phyloP scores from a whole-genome alignment of 768 basidiomycete genomes.

The Mycena haematopus region DNA sequence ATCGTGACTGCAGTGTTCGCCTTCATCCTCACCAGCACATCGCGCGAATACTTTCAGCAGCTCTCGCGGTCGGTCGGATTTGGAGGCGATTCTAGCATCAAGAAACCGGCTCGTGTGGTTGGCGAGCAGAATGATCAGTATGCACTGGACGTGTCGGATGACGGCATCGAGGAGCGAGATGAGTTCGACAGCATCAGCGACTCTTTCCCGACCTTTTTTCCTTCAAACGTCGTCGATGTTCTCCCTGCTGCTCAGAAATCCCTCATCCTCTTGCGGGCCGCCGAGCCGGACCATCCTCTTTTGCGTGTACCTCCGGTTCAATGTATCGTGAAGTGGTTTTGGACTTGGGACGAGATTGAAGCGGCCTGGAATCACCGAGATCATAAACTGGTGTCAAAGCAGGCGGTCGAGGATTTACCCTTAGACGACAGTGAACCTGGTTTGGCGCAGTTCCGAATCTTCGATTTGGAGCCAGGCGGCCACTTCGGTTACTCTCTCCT shows the following conservation, averaged over 20 bases:
- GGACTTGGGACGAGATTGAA: conserved; percentile 61
- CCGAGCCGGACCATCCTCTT: conserved; percentile 68
- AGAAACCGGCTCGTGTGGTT: conserved; percentile 34
- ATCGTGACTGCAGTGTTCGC: conserved; percentile 63
- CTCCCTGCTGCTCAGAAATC: conserved; percentile 75
- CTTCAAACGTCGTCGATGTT: conserved; percentile 52
- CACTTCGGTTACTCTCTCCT: conserved; percentile 37
- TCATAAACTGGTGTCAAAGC: neutral
- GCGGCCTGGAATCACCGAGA: conserved; percentile 48
- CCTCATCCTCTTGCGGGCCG: conserved; percentile 64
- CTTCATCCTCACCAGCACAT: conserved; percentile 69
- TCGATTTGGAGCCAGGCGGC: conserved; percentile 71
- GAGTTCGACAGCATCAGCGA: conserved; percentile 40
- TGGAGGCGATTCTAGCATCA: conserved; percentile 37
- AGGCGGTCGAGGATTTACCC: conserved; percentile 12
- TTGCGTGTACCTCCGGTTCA: conserved; percentile 41
- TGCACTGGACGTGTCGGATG: conserved; percentile 44
- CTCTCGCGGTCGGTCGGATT: conserved; percentile 69
- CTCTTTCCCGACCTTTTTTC: conserved; percentile 71
- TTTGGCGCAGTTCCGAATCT: conserved; percentile 57
- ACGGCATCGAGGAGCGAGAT: conserved; percentile 48
- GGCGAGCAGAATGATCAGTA: conserved; percentile 38
- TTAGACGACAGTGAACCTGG: conserved; percentile 39
- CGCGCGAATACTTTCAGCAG: conserved; percentile 64
- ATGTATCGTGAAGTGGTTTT: conserved; percentile 61